Evolutionary conservation across 2,329 filamentous ascomycete species (phyloP).

Genomic region (Tolypocladium cylindrosporum): DNA sequence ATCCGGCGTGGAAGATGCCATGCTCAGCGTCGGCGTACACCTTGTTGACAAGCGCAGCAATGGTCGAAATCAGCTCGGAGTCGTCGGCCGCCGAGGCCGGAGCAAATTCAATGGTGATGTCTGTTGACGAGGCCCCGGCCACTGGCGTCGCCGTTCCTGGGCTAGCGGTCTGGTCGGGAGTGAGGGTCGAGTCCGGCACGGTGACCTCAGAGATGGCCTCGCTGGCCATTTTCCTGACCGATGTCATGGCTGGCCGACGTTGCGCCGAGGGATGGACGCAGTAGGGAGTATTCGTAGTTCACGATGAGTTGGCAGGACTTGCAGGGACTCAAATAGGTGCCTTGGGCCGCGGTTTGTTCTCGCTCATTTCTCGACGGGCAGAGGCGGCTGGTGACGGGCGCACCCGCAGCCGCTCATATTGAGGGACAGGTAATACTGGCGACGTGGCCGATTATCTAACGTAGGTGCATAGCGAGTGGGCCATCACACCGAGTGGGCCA

Average conservation of each 20-base stretch:
- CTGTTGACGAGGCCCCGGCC: background rate
- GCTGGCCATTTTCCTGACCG: background rate
- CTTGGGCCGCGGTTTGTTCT: background rate
- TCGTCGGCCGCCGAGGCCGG: slow-evolving; percentile 9
- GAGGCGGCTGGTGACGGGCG: background rate
- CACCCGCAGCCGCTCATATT: background rate
- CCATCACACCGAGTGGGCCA: too few relatives aligned
- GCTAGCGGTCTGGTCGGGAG: background rate
- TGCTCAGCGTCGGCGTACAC: slow-evolving; percentile 15
- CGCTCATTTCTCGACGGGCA: background rate
- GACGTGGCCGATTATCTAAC: too few relatives aligned
- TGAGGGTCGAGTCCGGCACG: background rate
- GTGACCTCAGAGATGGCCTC: background rate
- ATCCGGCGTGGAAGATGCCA: slow-evolving; percentile 15
- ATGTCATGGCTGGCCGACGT: background rate
- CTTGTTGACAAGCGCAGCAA: slow-evolving; percentile 13
- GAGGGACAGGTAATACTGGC: background rate
- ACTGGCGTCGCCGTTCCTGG: background rate
- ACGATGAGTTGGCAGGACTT: background rate
- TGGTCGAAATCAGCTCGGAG: background rate
- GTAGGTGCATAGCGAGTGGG: too few relatives aligned
- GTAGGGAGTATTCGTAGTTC: background rate
- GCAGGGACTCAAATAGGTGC: background rate
- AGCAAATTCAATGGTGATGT: slow-evolving; percentile 12
- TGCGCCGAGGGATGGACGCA: background rate